Evolutionary conservation across 192 early-diverging fungal genomes (phyloP).

Genomic region (Mortierella hygrophila): DNA sequence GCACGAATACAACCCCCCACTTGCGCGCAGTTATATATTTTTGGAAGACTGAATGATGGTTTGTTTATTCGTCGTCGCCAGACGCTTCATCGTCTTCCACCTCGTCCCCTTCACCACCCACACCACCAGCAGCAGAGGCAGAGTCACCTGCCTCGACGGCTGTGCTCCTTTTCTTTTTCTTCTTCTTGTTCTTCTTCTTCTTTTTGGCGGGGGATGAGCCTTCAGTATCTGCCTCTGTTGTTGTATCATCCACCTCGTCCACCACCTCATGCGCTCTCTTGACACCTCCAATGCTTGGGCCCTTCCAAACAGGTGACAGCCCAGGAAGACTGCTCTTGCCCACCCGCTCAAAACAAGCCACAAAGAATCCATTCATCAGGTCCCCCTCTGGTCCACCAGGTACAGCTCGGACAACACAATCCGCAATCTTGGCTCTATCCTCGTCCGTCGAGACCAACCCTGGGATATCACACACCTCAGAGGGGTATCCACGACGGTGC

Average conservation of each 20-base stretch:
- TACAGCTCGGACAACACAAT: constrained; percentile 70
- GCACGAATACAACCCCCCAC: too few relatives aligned
- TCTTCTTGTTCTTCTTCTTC: constrained; percentile 57
- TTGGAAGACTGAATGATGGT: not conserved
- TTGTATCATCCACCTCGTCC: not conserved
- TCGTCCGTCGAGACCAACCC: constrained; percentile 54
- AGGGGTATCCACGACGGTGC: constrained; percentile 79
- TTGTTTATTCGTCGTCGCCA: constrained; percentile 5
- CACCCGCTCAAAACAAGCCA: constrained; percentile 88
- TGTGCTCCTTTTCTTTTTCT: constrained; percentile 32
- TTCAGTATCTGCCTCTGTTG: not conserved
- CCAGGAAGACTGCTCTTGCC: constrained; percentile 27
- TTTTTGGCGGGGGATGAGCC: not conserved
- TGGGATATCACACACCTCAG: constrained; percentile 57
- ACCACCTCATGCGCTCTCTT: constrained; percentile 30
- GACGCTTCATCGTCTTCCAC: not conserved
- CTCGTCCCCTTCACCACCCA: not conserved
- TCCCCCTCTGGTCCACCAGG: constrained; percentile 88
- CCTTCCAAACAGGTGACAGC: constrained; percentile 29
- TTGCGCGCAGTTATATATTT: too few relatives aligned
- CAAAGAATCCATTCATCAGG: constrained; percentile 96
- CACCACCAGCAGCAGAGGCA: not conserved
- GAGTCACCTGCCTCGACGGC: not conserved
- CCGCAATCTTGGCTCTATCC: constrained; percentile 41
- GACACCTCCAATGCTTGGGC: constrained; percentile 16